Evolutionary conservation across 495 filamentous ascomycete species (phyloP), one percentile per base, ranked within the genome.

Genomic region (Xylaria cubensis): DNA sequence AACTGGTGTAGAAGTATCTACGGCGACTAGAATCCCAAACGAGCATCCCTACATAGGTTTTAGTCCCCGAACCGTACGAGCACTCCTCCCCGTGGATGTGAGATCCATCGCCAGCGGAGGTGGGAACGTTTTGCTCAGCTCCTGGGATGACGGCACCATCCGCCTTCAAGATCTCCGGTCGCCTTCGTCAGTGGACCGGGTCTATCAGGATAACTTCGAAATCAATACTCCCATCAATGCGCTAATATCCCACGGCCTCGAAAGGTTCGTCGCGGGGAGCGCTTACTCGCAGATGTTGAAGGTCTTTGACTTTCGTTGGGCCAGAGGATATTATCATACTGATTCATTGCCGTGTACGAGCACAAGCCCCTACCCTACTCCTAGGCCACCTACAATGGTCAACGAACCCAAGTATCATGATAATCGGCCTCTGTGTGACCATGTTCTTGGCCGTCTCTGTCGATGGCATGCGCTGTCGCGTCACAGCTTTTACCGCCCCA

Each of bases 281-380:
- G 80, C 77, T 36, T 74, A 78, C 4, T 76, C 75, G 2, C 73
- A 75, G 4, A 74, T 78, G 42, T 39, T 86, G 69, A 84, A 85
- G 64, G 72, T 86, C 1, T 86, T 86, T 62, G 85, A 86, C 78
- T 85, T 85, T 42, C 83, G 85, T 10, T 85, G 82, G 81, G 71
- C 80, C 0, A 83, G 81, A 70, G 56, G 71, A 4, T 86, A 86
- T 69, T 79, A 84, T 34, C 81, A 86, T 59, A 84, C 82, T 13
- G 74, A 80, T 1, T 79, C 77, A 7, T 76, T 86, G 4, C 76
- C 83, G 0, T 86, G 85, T 61, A 51, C 76, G 8, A 73, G 48
- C 26, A 51, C 64, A 0, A 32, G 17, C 0, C 85, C 85, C 0
- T 82, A 81, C 51, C 83, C 84, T 3, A 32, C 42, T 4, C 83